These are phyloP conservation scores for Plantago coronopus DNA, from an alignment of 305 asterid species.

Conservation along the genomic window DNA sequence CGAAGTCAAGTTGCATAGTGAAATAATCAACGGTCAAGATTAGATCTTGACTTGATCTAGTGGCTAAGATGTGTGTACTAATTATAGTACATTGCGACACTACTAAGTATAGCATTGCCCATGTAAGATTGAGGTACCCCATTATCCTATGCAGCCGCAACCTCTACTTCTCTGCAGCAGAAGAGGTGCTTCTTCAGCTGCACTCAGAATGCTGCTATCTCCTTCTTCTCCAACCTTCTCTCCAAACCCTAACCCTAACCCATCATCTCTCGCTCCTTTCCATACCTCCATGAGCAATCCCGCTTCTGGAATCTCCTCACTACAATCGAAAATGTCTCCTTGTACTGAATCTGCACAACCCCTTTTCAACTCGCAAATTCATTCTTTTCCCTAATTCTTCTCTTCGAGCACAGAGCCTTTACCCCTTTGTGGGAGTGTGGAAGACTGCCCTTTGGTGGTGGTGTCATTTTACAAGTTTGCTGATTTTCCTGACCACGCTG, in stretches of 20 bases:
- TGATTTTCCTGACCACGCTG: conserved; percentile 75
- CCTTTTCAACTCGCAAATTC: conserved; percentile 32
- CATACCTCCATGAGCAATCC: conserved; percentile 31
- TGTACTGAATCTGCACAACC: conserved; percentile 34
- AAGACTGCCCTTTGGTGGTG: conserved; percentile 55
- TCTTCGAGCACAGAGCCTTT: conserved; percentile 27
- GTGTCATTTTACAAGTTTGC: conserved; percentile 89
- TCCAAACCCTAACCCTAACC: conserved; percentile 32
- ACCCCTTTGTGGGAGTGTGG: conserved; percentile 17
- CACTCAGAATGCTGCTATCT: conserved; percentile 30
- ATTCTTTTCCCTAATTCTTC: conserved; percentile 28
- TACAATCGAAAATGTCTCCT: conserved; percentile 22
- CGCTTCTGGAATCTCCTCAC: conserved; percentile 29
- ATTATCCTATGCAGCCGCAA: conserved; percentile 30
- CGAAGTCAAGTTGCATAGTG: too few relatives aligned
- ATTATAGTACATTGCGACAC: too few relatives aligned
- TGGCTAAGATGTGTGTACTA: too few relatives aligned
- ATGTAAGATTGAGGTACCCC: not conserved
- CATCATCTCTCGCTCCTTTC: conserved; percentile 18
- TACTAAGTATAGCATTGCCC: too few relatives aligned
- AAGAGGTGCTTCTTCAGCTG: conserved; percentile 37
- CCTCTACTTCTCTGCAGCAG: conserved; percentile 36
- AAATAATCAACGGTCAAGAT: too few relatives aligned
- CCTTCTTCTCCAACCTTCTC: conserved; percentile 19
- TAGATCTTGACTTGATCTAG: too few relatives aligned